phyloP scores from a whole-genome alignment of 345 rosid species.

The Gossypium longicalyx region DNA sequence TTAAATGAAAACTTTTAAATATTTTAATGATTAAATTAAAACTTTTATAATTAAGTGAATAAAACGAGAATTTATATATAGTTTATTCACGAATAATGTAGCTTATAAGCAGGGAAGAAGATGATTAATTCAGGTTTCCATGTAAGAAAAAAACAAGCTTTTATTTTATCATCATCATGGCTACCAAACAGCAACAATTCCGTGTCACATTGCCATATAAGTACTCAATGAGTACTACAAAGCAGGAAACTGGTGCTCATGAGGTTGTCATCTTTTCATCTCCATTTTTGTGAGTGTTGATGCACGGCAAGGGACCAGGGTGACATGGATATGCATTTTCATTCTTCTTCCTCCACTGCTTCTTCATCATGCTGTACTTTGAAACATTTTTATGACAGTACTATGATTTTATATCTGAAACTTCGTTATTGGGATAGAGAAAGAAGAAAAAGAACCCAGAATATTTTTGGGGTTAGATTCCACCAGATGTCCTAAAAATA shows the following conservation, averaged over 20 bases:
- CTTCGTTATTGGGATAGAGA: neutral
- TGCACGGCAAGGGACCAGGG: constrained; percentile 1
- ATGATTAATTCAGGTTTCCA: neutral
- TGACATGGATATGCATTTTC: constrained; percentile 12
- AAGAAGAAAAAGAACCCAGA: too few relatives aligned
- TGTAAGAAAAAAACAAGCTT: neutral
- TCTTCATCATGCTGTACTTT: neutral
- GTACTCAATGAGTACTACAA: constrained; percentile 6
- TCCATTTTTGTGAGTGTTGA: constrained; percentile 1
- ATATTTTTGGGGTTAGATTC: too few relatives aligned
- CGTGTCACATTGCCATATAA: constrained; percentile 9
- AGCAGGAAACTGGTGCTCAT: neutral
- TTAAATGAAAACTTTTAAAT: too few relatives aligned
- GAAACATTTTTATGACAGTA: constrained; percentile 1
- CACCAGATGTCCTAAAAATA: too few relatives aligned
- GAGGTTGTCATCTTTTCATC: neutral
- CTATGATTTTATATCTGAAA: neutral
- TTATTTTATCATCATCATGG: neutral
- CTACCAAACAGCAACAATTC: neutral
- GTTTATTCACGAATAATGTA: too few relatives aligned
- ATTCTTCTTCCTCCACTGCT: neutral
- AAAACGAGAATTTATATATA: too few relatives aligned
- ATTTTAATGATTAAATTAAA: too few relatives aligned
- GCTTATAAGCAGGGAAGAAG: too few relatives aligned
- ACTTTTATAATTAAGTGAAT: too few relatives aligned